phyloP scores from a whole-genome alignment of 2,329 filamentous ascomycete species.

The Calycina herbarum region DNA sequence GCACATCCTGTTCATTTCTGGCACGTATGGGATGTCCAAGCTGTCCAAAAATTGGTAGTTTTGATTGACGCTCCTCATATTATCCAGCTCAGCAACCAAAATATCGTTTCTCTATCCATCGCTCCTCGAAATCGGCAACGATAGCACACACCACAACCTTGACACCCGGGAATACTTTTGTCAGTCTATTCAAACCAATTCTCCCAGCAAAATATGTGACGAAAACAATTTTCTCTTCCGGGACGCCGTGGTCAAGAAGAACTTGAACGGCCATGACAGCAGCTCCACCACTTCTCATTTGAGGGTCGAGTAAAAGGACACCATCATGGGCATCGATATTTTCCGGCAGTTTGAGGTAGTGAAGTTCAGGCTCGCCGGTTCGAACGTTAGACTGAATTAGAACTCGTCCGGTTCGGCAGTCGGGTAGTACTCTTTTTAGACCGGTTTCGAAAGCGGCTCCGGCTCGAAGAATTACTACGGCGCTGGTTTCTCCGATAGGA shows the following conservation, averaged over 20 bases:
- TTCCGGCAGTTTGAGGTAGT: slow-evolving; percentile 78
- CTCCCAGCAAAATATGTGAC: slow-evolving; percentile 89
- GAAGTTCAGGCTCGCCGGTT: slow-evolving; percentile 88
- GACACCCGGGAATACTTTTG: slow-evolving; percentile 85
- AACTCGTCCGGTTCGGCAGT: slow-evolving; percentile 84
- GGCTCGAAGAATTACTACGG: slow-evolving; percentile 84
- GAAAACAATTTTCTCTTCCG: slow-evolving; percentile 81
- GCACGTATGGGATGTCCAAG: background rate
- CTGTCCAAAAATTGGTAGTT: background rate
- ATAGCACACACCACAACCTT: slow-evolving; percentile 83
- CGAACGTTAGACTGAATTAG: slow-evolving; percentile 86
- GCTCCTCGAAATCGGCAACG: slow-evolving; percentile 76
- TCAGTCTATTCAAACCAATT: slow-evolving; percentile 79
- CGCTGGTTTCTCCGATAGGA: slow-evolving; percentile 73
- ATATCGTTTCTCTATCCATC: slow-evolving; percentile 90
- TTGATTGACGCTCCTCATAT: background rate
- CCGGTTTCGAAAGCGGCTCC: slow-evolving; percentile 87
- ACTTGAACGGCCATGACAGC: slow-evolving; percentile 93
- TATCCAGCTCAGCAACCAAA: slow-evolving; percentile 68
- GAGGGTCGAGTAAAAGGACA: slow-evolving; percentile 85
- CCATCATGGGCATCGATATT: slow-evolving; percentile 74
- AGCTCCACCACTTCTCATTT: slow-evolving; percentile 88
- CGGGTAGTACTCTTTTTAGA: slow-evolving; percentile 85
- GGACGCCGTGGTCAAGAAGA: slow-evolving; percentile 89
- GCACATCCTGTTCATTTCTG: background rate